A percentile compares a stretch with the other conserved stretches of the same genome.
Evolutionary conservation across 257 asterid genomes (phyloP).

Genomic region (Solanum acaule): DNA sequence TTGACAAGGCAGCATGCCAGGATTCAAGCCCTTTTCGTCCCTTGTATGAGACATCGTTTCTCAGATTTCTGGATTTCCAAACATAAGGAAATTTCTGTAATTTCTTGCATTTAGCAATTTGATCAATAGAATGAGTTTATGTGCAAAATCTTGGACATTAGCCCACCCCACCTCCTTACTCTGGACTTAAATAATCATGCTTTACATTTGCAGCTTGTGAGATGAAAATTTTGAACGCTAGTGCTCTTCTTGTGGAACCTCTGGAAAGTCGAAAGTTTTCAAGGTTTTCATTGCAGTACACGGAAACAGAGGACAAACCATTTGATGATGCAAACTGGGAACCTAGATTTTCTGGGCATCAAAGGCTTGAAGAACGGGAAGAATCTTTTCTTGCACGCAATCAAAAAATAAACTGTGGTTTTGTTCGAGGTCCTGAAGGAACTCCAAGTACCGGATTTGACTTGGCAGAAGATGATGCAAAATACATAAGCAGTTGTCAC

Average conservation of each 20-base stretch:
- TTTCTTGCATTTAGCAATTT: background rate
- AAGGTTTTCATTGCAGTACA: constrained; percentile 76
- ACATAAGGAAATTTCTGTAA: background rate
- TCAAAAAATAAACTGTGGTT: constrained; percentile 94
- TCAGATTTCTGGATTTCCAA: background rate
- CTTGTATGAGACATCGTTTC: background rate
- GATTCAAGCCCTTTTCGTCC: background rate
- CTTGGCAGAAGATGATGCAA: constrained; percentile 93
- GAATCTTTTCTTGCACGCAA: constrained; percentile 88
- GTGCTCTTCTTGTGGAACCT: constrained; percentile 73
- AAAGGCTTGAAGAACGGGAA: constrained; percentile 68
- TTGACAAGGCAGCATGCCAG: background rate
- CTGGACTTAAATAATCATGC: constrained; percentile 2
- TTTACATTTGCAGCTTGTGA: constrained; percentile 62
- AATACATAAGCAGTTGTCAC: constrained; percentile 88
- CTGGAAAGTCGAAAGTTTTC: constrained; percentile 72
- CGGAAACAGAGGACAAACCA: constrained; percentile 55
- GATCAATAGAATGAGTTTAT: background rate
- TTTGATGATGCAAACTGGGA: constrained; percentile 56
- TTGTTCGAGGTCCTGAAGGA: constrained; percentile 74
- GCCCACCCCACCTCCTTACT: background rate
- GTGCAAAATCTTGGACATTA: background rate
- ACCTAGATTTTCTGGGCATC: constrained; percentile 92
- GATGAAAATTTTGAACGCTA: constrained; percentile 57
- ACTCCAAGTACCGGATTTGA: constrained; percentile 83